Evolutionary conservation across 257 asterid species (phyloP), one percentile per base, ranked within the genome.

Genomic region (Nicotiana tomentosiformis): DNA sequence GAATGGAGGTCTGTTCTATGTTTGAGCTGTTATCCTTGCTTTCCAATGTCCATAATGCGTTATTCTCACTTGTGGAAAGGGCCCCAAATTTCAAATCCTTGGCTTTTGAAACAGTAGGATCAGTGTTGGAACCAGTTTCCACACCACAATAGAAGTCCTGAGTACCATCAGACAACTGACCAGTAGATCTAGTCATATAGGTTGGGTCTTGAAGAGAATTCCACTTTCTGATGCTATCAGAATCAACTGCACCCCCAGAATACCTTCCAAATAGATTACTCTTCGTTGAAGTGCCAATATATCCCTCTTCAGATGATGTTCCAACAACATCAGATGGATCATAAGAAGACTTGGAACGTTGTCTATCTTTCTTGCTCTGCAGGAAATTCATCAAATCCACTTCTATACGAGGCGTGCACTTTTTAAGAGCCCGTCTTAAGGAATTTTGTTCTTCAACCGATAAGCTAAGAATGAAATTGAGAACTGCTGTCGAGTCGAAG

Each of bases 331-430:
- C 98, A 86, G 93, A 91, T 26, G 95, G 95, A 90, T 96, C 99
- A 39, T 92, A 94, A 2, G 29, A 76, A 51, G 80, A 76, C 90
- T 96, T 96, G 39, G 94, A 89, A n/a, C 98, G 98, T 74, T 76
- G 87, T 77, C 90, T 90, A 85, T 96, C 99, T 92, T 91, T 96
- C 94, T 96, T 96, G 91, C 91, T 93, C 86, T 96, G 99, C 83
- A 96, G 87, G 87, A 90, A 94, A 88, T 93, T 96, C 98, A 96
- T 92, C 90, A 96, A 87, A 67, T 96, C 99, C 69, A 96, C 99
- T 89, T 96, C 99, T 77, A 96, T 94, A 83, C 99, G 99, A 79
- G 99, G 99, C 56, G 99, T 96, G 79, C 92, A 89, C 89, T 94
- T 98, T 89, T 96, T 96, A 80, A 96, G 97, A 81, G 97, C 98